A percentile compares a stretch with the other conserved stretches of the same genome.
Evolutionary conservation across 306 rosid species (phyloP).

Genomic region (Vicia villosa): DNA sequence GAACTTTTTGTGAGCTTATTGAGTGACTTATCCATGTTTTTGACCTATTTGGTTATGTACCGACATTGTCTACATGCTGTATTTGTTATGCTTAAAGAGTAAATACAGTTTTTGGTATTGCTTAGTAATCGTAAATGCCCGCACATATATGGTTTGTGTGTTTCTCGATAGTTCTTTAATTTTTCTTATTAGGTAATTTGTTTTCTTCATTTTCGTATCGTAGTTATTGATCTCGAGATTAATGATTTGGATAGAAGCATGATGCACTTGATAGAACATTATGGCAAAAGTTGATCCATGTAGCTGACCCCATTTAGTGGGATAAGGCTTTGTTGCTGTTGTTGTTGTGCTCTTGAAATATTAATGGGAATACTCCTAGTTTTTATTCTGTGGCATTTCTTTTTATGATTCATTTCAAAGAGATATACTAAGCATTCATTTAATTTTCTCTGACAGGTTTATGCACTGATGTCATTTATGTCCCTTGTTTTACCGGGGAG

Average conservation of each 20-base stretch:
- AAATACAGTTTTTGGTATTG: background rate
- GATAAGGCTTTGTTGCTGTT: too few species aligned
- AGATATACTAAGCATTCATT: background rate
- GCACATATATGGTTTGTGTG: background rate
- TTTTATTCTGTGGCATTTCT: constrained; percentile 9
- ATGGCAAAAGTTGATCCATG: too few species aligned
- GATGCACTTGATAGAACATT: too few species aligned
- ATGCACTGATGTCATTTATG: constrained; percentile 92
- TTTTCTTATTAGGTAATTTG: constrained; percentile 1
- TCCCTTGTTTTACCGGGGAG: constrained; percentile 73
- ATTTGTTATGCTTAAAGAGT: background rate
- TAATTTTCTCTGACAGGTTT: constrained; percentile 61
- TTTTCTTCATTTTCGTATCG: constrained; percentile 6
- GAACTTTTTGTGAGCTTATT: background rate
- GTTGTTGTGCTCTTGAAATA: background rate
- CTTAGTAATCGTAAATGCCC: constrained; percentile 3
- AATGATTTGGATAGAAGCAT: too few species aligned
- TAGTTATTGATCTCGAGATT: background rate
- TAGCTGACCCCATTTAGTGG: too few species aligned
- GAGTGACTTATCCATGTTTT: background rate
- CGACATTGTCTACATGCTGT: background rate
- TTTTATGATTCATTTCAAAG: constrained; percentile 21
- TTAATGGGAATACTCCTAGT: constrained; percentile 23
- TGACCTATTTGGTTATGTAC: constrained; percentile 24
- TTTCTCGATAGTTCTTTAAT: background rate